Evolutionary conservation across 805 yeast species (phyloP).

Genomic region (Hanseniaspora jakobsenii): DNA sequence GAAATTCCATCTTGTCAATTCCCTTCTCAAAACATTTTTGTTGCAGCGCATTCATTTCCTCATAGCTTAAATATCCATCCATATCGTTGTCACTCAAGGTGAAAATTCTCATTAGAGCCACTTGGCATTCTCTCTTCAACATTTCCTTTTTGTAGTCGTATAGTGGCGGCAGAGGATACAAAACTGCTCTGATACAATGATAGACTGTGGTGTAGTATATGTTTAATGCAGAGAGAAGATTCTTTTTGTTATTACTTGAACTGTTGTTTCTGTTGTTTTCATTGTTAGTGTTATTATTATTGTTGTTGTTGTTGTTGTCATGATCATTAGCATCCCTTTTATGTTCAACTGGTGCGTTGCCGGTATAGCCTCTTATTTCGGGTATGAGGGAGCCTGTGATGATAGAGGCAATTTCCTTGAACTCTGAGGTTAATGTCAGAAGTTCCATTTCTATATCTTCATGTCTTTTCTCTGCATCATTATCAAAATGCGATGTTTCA

Average conservation of each 20-base stretch:
- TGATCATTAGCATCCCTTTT: slow-evolving; percentile 80
- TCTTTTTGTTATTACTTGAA: slow-evolving; percentile 1
- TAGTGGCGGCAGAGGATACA: slow-evolving; percentile 84
- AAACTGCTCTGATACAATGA: slow-evolving; percentile 83
- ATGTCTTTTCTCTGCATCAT: slow-evolving; percentile 14
- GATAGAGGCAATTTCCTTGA: slow-evolving; percentile 46
- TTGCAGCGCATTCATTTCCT: slow-evolving; percentile 62
- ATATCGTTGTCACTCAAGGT: slow-evolving; percentile 81
- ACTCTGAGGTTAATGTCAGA: slow-evolving; percentile 26
- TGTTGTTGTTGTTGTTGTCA: slow-evolving; percentile 85
- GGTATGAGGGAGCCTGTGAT: slow-evolving; percentile 73
- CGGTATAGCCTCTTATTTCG: too few relatives aligned
- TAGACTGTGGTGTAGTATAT: slow-evolving; percentile 40
- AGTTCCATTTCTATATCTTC: slow-evolving; percentile 13
- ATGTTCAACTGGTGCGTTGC: too few relatives aligned
- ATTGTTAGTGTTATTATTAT: slow-evolving; percentile 78
- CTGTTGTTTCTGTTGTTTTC: too few relatives aligned
- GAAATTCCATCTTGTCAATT: slow-evolving; percentile 40
- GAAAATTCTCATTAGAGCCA: slow-evolving; percentile 71
- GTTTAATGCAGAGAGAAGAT: slow-evolving; percentile 31
- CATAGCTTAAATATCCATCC: slow-evolving; percentile 64
- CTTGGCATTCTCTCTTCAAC: slow-evolving; percentile 62
- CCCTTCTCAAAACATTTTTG: slow-evolving; percentile 57
- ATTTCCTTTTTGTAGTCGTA: slow-evolving; percentile 83
- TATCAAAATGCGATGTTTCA: slow-evolving; percentile 29